Evolutionary conservation across 1,139 yeast species (phyloP).

Genomic region (Meyerozyma elateridarum): DNA sequence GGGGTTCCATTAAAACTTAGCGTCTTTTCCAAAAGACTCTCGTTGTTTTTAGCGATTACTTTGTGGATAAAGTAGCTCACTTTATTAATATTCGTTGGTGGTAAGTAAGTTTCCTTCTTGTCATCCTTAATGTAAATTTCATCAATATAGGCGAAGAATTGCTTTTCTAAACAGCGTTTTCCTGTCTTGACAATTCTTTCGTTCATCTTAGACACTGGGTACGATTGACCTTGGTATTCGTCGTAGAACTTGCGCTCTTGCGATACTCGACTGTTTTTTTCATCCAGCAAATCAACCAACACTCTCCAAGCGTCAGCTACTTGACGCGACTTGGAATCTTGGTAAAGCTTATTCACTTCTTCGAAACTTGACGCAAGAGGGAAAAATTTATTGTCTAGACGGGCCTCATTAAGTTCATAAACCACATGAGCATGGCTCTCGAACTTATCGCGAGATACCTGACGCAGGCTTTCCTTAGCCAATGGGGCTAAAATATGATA

Average conservation of each 20-base stretch:
- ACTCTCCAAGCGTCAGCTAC: conserved; percentile 63
- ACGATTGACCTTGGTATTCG: conserved; percentile 19
- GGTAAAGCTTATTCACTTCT: conserved; percentile 45
- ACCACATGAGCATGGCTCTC: conserved; percentile 71
- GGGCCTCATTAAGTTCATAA: conserved; percentile 62
- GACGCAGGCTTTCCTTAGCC: conserved; percentile 21
- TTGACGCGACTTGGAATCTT: conserved; percentile 58
- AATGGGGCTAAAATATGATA: conserved; percentile 35
- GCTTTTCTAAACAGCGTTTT: conserved; percentile 61
- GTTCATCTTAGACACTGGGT: conserved; percentile 24
- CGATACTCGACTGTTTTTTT: conserved; percentile 28
- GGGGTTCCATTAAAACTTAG: conserved; percentile 72
- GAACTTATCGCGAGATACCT: conserved; percentile 52
- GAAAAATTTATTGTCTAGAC: conserved; percentile 48
- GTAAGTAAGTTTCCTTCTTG: conserved; percentile 43
- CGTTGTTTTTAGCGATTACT: conserved; percentile 35
- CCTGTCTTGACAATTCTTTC: conserved; percentile 54
- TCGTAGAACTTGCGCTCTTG: conserved; percentile 46
- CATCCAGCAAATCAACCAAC: conserved; percentile 40
- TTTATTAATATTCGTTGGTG: conserved; percentile 70
- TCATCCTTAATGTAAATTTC: conserved; percentile 60
- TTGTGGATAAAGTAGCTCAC: conserved; percentile 63
- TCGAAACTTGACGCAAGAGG: conserved; percentile 51
- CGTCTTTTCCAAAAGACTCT: conserved; percentile 29
- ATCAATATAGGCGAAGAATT: conserved; percentile 73